Percentiles rank a stretch among this genome's conserved stretches.
phyloP scores from a whole-genome alignment of 2,329 filamentous ascomycete species.

The Exophiala spinifera region DNA sequence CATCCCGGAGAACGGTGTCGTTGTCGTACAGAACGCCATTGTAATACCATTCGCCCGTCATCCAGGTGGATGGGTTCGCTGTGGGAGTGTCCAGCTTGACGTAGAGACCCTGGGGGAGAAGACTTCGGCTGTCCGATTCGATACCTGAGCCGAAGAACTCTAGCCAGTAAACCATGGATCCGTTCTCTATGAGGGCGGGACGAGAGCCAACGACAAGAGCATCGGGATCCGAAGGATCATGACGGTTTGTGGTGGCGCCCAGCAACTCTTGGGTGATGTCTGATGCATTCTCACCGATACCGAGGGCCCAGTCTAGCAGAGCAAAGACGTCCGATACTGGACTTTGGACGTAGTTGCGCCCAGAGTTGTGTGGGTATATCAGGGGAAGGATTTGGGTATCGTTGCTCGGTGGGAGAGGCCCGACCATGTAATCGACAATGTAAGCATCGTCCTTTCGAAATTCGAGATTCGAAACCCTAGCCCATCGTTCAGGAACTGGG shows the following conservation, averaged over 20 bases:
- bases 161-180: conserved; percentile 31
- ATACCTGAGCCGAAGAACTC: conserved; percentile 20
- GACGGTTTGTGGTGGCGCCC: conserved; percentile 23
- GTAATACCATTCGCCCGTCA: conserved; percentile 53
- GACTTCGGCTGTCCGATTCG: conserved; percentile 15
- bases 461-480: conserved; percentile 43
- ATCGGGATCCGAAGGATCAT: conserved; percentile 17
- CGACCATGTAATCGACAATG: conserved; percentile 44
- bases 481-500: conserved; percentile 41
- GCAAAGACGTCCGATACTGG: conserved; percentile 31
- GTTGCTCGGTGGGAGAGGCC: conserved; percentile 45
- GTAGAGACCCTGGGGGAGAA: conserved; percentile 29
- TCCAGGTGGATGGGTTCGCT: conserved; percentile 52
- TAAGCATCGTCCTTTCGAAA: conserved; percentile 8
- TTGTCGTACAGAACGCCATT: conserved; percentile 53
- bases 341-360: conserved; percentile 34
- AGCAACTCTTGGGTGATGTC: conserved; percentile 30
- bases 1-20: conserved; percentile 47
- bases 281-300: conserved; percentile 23
- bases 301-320: conserved; percentile 26
- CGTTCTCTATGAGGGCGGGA: conserved; percentile 25
- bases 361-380: conserved; percentile 45
- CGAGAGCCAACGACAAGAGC: conserved; percentile 17
- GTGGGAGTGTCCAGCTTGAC: conserved; percentile 49
- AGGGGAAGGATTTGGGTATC: conserved; percentile 41